These are phyloP conservation scores for Xerocomus brunneocitrinus DNA, from an alignment of 768 basidiomycete species.

Conservation along the genomic window DNA sequence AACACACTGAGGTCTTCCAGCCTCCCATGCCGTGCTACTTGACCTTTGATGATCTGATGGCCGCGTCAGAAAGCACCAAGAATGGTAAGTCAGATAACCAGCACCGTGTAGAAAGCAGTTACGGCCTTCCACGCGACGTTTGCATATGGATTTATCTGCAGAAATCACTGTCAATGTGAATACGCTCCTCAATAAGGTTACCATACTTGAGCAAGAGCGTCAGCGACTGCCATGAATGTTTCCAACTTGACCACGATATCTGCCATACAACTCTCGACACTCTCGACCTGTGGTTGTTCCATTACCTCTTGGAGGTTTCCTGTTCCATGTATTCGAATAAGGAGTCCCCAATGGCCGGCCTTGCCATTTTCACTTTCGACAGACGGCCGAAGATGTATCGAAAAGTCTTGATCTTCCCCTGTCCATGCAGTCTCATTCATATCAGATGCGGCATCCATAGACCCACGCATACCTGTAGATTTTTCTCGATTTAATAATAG, in stretches of 20 bases:
- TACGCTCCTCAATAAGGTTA: neutral
- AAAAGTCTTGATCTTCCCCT: conserved; percentile 14
- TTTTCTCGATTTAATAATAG: conserved; percentile 9
- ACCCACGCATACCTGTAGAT: conserved; percentile 3
- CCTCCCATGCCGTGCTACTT: conserved; percentile 23
- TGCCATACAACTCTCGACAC: conserved; percentile 15
- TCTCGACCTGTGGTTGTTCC: neutral
- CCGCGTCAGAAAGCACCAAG: conserved; percentile 5
- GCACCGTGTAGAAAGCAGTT: conserved; percentile 27
- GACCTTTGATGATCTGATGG: conserved; percentile 25
- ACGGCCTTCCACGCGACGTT: conserved; percentile 27
- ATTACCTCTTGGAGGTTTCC: neutral
- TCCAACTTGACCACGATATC: conserved; percentile 24
- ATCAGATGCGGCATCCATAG: neutral
- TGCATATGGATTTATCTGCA: conserved; percentile 24
- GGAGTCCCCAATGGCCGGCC: conserved; percentile 14
- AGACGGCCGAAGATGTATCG: conserved; percentile 14
- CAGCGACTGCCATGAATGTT: conserved; percentile 21
- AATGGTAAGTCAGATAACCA: neutral
- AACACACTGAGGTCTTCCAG: conserved; percentile 24
- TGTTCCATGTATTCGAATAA: conserved; percentile 18
- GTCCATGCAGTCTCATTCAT: neutral
- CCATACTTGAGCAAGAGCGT: conserved; percentile 20
- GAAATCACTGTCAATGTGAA: neutral
- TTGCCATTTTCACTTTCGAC: neutral